Percentiles rank a stretch among this genome's conserved stretches.
These are phyloP conservation scores for Agrostemma githago DNA, from an alignment of 148 eudicot genomes.

Conservation along the genomic window DNA sequence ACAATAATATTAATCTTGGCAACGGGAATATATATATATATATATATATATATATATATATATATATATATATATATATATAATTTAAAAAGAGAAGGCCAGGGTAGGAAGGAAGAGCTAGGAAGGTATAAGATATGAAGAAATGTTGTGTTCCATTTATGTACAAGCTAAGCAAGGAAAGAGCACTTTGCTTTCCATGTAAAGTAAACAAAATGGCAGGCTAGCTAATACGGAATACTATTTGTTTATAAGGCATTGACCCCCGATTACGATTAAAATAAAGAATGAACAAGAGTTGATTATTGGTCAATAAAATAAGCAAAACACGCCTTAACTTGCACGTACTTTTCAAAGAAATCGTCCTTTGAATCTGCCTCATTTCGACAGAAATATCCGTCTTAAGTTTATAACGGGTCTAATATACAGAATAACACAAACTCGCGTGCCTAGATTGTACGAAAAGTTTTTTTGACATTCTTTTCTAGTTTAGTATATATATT, in stretches of 20 bases:
- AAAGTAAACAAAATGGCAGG: not conserved
- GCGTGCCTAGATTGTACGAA: too few relatives aligned
- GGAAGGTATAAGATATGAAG: not conserved
- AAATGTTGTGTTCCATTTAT: slow-evolving; percentile 3
- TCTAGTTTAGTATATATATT: too few relatives aligned
- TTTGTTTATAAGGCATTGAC: slow-evolving; percentile 14
- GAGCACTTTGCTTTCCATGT: slow-evolving; percentile 11
- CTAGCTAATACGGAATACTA: not conserved
- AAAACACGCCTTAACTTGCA: slow-evolving; percentile 12
- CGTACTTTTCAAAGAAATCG: not conserved
- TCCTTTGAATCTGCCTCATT: not conserved
- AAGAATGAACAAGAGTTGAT: not conserved
- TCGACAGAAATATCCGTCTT: too few relatives aligned
- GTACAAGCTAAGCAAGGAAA: not conserved
- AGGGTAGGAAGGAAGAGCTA: not conserved
- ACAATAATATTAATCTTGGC: too few relatives aligned
- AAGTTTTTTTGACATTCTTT: too few relatives aligned
- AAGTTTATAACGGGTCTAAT: too few relatives aligned
- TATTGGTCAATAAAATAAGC: not conserved
- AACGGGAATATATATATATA: too few relatives aligned
- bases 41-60: too few relatives aligned
- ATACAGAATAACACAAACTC: too few relatives aligned
- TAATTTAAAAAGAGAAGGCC: not conserved
- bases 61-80: too few relatives aligned
- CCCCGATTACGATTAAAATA: not conserved